Conservation (phyloP, 73 alveolate genomes). For the Paramecium tetraurelia region DNA sequence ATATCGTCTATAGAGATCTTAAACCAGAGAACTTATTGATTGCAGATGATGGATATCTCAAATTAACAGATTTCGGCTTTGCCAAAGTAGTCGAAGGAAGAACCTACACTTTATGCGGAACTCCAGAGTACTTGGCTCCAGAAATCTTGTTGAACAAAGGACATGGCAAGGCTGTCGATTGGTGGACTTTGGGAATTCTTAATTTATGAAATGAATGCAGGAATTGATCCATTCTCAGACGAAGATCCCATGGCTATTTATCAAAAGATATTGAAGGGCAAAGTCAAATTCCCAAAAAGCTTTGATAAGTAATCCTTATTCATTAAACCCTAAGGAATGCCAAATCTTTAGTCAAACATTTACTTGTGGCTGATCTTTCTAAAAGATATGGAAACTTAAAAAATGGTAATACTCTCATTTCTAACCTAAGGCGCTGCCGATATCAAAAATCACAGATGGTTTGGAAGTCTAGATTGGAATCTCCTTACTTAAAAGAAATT, state of each 20-base stretch:
- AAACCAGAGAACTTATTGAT: constrained; percentile 95
- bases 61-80: constrained; percentile 94
- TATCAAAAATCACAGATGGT: constrained; percentile 79
- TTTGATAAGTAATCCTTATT: constrained; percentile 66
- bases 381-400: constrained; percentile 86
- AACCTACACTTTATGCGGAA: constrained; percentile 96
- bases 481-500: constrained; percentile 65
- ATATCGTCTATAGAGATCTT: constrained; percentile 76
- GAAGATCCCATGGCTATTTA: constrained; percentile 83
- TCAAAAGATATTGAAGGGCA: constrained; percentile 81
- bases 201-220: constrained; percentile 85
- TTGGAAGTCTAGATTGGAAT: constrained; percentile 78
- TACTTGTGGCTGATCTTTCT: constrained; percentile 78
- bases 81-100: constrained; percentile 93
- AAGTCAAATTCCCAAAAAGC: constrained; percentile 80
- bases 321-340: constrained; percentile 54
- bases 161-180: constrained; percentile 96
- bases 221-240: constrained; percentile 83
- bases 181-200: constrained; percentile 91
- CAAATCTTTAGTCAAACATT: constrained; percentile 85
- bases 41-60: constrained; percentile 90
- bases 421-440: constrained; percentile 65
- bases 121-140: constrained; percentile 98
- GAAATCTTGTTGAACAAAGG: constrained; percentile 94
- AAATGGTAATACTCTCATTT: constrained; percentile 57